Evolutionary conservation across 208 protist species (phyloP), one percentile per base, ranked within the genome.

Genomic region (Trypanosoma congolense): DNA sequence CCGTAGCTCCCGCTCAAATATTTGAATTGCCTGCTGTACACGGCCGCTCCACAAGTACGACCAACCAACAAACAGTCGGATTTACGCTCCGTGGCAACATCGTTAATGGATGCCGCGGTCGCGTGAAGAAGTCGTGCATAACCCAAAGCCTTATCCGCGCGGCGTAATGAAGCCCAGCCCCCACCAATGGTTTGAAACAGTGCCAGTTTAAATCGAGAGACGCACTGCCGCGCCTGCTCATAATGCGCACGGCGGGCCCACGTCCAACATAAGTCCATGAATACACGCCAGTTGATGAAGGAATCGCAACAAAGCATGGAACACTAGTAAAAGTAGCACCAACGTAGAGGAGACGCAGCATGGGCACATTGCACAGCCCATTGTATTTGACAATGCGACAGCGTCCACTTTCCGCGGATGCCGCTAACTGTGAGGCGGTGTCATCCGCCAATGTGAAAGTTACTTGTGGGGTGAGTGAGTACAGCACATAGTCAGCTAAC

Each of bases 61-160:
- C 83, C 83, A 91, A 4, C 74, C 83, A 26, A 87, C 63, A 45
- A 91, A 91, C 14, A 87, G 45, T 4, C 77, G 54, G 76, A 83
- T 67, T 81, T 85, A 25, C 56, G 49, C 38, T 60, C 46, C 24
- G 74, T 68, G 4, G 12, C 49, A 18, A 61, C 73, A 30, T 87
- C 75, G 31, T 56, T 25, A 14, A 87, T 33, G 24, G 30, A 4
- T 18, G 30, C 31, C 0, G 83, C 77, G 3, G 72, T 50, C 38
- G 61, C 6, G 36, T 77, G 66, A 43, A 91, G 64, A 64, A 72
- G 59, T 26, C 79, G 30, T 9, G 83, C 68, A 36, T 73, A 91
- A 16, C 50, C 24, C 41, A 91, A 52, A 19, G 83, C 81, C 53
- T 65, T 68, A 33, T 83, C 66, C 2, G 77, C 71, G 18, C 73